These are phyloP conservation scores for Peronospora tabacina DNA, from an alignment of 352 stramenopile genomes.

Conservation along the genomic window DNA sequence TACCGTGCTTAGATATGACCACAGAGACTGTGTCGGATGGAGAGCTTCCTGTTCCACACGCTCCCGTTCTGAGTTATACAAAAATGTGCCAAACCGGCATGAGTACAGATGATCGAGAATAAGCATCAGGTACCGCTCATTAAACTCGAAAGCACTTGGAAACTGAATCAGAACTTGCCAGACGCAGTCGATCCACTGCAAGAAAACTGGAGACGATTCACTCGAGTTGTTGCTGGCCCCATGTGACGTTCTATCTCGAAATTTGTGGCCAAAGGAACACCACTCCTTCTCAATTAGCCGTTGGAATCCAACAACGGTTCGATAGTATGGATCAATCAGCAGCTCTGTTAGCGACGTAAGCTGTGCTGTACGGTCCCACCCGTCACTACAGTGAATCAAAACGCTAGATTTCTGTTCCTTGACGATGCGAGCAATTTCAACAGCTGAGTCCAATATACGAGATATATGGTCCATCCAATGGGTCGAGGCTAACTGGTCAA, in stretches of 20 bases:
- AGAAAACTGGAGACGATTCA: slow-evolving; percentile 96
- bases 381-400: slow-evolving; percentile 97
- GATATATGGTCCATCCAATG: slow-evolving; percentile 76
- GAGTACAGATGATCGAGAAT: slow-evolving; percentile 79
- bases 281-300: slow-evolving; percentile 87
- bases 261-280: slow-evolving; percentile 87
- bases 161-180: slow-evolving; percentile 75
- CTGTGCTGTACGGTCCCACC: slow-evolving; percentile 94
- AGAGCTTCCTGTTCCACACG: slow-evolving; percentile 44
- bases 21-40: slow-evolving; percentile 60
- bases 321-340: slow-evolving; percentile 88
- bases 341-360: slow-evolving; percentile 76
- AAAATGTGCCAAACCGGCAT: slow-evolving; percentile 88
- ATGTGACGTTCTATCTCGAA: slow-evolving; percentile 66
- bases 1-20: slow-evolving; percentile 64
- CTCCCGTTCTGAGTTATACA: slow-evolving; percentile 91
- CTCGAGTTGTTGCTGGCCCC: slow-evolving; percentile 40
- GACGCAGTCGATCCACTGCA: slow-evolving; percentile 87
- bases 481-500: slow-evolving; percentile 64
- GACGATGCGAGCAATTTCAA: slow-evolving; percentile 80
- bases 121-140: slow-evolving; percentile 73
- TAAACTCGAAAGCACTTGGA: slow-evolving; percentile 80
- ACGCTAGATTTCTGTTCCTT: slow-evolving; percentile 87
- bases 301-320: slow-evolving; percentile 80
- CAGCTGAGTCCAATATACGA: slow-evolving; percentile 66